phyloP scores from a whole-genome alignment of 768 basidiomycete genomes.

The Boletus rubropictus region DNA sequence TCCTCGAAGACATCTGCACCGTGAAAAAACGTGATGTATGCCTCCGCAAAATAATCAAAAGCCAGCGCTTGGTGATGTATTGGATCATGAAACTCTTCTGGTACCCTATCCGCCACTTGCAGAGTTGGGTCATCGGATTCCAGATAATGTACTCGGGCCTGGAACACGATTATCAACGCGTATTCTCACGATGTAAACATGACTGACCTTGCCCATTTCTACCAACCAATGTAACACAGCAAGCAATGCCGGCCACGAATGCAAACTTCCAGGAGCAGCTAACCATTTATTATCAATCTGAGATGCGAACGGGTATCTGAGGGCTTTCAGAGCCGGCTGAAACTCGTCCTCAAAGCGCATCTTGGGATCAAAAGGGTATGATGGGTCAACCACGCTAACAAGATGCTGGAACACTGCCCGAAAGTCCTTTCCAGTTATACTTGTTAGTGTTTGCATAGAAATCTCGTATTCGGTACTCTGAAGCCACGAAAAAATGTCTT shows the following conservation, averaged over 20 bases:
- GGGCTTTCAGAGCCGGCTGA: conserved; percentile 61
- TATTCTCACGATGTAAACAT: not conserved
- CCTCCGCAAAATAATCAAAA: conserved; percentile 64
- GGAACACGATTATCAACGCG: not conserved
- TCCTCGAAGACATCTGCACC: conserved; percentile 64
- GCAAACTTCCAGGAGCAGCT: conserved; percentile 81
- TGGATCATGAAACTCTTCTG: conserved; percentile 71
- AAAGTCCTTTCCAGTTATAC: conserved; percentile 84
- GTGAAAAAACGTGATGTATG: conserved; percentile 65
- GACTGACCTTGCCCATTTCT: conserved; percentile 72
- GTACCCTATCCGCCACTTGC: conserved; percentile 53
- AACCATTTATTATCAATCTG: conserved; percentile 82
- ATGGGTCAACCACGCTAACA: conserved; percentile 63
- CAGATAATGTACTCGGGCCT: conserved; percentile 42
- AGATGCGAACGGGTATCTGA: conserved; percentile 77
- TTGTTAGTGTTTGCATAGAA: conserved; percentile 58
- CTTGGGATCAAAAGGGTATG: conserved; percentile 50
- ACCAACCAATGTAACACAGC: conserved; percentile 93
- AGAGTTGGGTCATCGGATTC: conserved; percentile 63
- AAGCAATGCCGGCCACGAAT: conserved; percentile 86
- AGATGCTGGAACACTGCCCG: conserved; percentile 79
- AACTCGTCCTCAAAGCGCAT: conserved; percentile 79
- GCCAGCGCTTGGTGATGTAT: conserved; percentile 72
- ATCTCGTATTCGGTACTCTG: conserved; percentile 62
- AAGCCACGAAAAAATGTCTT: conserved; percentile 72